These are phyloP conservation scores for Postia placenta DNA, from an alignment of 768 basidiomycete species.

Conservation along the genomic window DNA sequence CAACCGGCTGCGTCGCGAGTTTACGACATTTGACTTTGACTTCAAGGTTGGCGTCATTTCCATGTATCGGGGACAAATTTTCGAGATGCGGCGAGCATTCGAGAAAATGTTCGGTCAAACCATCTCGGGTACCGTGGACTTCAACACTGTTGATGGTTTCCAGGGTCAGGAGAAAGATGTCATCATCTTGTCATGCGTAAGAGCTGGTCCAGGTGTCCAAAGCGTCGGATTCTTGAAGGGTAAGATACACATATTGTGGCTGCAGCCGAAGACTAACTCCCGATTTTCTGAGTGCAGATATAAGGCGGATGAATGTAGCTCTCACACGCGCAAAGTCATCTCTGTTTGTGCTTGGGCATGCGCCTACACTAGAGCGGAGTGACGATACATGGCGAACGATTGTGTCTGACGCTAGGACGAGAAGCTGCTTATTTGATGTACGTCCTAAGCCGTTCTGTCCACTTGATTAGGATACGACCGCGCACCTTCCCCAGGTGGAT, in stretches of 20 bases:
- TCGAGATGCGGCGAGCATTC: slow-evolving; percentile 68
- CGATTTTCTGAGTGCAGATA: slow-evolving; percentile 35
- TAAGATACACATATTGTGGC: slow-evolving; percentile 20
- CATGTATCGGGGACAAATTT: slow-evolving; percentile 91
- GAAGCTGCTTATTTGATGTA: slow-evolving; percentile 63
- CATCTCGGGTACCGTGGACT: slow-evolving; percentile 71
- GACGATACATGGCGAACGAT: slow-evolving; percentile 76
- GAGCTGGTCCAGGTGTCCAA: slow-evolving; percentile 80
- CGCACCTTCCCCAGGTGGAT: slow-evolving; percentile 5
- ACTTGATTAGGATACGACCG: not conserved
- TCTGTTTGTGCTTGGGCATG: slow-evolving; percentile 89
- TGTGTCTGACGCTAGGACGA: slow-evolving; percentile 64
- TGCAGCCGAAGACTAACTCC: no score
- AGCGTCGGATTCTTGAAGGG: slow-evolving; percentile 87
- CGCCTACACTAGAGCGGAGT: slow-evolving; percentile 82
- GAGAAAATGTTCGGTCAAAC: slow-evolving; percentile 62
- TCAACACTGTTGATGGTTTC: slow-evolving; percentile 98
- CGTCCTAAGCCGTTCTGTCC: slow-evolving; percentile 13
- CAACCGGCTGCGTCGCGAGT: slow-evolving; percentile 61
- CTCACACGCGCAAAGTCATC: slow-evolving; percentile 95
- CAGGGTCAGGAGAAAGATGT: slow-evolving; percentile 99
- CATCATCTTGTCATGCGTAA: slow-evolving; percentile 95
- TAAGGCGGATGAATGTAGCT: slow-evolving; percentile 96
- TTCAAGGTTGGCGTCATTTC: slow-evolving; percentile 71
- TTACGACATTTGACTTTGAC: slow-evolving; percentile 43